Conservation (phyloP, 495 filamentous ascomycete species). For the Penicillium steckii region DNA sequence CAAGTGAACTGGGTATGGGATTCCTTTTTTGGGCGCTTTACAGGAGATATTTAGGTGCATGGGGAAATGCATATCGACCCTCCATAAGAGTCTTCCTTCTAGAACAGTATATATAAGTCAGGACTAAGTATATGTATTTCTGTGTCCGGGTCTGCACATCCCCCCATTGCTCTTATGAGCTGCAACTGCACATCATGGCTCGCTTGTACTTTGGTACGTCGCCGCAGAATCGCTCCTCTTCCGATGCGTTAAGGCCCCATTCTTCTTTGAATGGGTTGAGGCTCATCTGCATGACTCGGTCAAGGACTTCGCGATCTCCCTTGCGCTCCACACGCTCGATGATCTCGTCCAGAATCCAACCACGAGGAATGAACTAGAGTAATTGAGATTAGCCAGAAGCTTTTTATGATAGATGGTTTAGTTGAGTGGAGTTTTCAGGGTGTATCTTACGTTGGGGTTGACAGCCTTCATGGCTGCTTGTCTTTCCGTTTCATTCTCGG, state of each 20-base stretch:
- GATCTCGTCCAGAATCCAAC: constrained; percentile 91
- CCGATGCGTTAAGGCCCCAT: constrained; percentile 67
- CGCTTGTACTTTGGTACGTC: constrained; percentile 77
- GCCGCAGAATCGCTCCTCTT: constrained; percentile 81
- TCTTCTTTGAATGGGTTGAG: constrained; percentile 78
- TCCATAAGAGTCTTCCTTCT: neutral
- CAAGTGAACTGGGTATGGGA: constrained; percentile 23
- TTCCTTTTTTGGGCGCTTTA: constrained; percentile 19
- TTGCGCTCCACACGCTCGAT: constrained; percentile 84
- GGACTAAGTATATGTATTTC: neutral
- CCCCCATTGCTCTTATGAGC: constrained; percentile 30
- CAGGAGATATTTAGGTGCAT: constrained; percentile 25
- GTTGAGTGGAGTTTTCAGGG: neutral
- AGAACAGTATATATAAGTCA: too few relatives aligned
- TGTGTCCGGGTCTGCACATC: neutral
- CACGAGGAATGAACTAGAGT: constrained; percentile 69
- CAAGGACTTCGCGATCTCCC: constrained; percentile 75
- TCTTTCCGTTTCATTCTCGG: constrained; percentile 57
- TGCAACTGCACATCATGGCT: constrained; percentile 91
- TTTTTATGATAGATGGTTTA: neutral
- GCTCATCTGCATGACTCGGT: constrained; percentile 73
- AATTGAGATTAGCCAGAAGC: neutral
- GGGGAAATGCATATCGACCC: constrained; percentile 18
- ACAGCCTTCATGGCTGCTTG: constrained; percentile 72
- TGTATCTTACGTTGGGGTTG: constrained; percentile 68